These are phyloP conservation scores for Pilatotrama ljubarskyi DNA, from an alignment of 768 basidiomycete species.

Conservation along the genomic window DNA sequence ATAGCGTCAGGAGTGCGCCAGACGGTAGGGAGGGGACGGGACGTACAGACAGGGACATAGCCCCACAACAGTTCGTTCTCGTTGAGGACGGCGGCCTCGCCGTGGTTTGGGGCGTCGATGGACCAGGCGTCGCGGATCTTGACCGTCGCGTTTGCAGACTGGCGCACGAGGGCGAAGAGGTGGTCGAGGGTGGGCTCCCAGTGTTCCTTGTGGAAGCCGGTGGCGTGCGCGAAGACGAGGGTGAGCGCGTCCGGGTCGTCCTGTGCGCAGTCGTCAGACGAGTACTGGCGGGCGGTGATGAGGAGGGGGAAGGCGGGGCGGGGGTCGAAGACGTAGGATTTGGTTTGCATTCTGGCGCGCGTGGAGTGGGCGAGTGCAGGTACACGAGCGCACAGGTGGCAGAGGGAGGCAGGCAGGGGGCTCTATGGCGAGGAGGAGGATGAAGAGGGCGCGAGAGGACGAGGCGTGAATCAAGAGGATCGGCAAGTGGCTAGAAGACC, in stretches of 20 bases:
- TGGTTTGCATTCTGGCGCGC: neutral
- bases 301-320: constrained; percentile 52
- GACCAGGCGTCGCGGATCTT: constrained; percentile 52
- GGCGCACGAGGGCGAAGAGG: constrained; percentile 34
- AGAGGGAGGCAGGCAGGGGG: too few relatives aligned
- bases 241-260: constrained; percentile 38
- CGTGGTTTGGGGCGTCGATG: constrained; percentile 57
- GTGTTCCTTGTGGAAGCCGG: constrained; percentile 55
- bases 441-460: too few relatives aligned
- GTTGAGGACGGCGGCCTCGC: constrained; percentile 52
- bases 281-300: constrained; percentile 50
- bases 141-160: constrained; percentile 7
- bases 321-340: constrained; percentile 49
- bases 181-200: constrained; percentile 59
- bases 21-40: neutral
- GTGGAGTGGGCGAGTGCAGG: too few relatives aligned
- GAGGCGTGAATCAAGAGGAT: too few relatives aligned
- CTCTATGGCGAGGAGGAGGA: too few relatives aligned
- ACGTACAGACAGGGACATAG: constrained; percentile 45
- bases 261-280: constrained; percentile 25
- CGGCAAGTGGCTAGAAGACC: too few relatives aligned
- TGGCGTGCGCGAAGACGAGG: constrained; percentile 52
- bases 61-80: constrained; percentile 42
- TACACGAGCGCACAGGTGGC: too few relatives aligned
- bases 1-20: neutral